Evolutionary conservation across 2,329 filamentous ascomycete species (phyloP).

Genomic region (Daldinia sp.): DNA sequence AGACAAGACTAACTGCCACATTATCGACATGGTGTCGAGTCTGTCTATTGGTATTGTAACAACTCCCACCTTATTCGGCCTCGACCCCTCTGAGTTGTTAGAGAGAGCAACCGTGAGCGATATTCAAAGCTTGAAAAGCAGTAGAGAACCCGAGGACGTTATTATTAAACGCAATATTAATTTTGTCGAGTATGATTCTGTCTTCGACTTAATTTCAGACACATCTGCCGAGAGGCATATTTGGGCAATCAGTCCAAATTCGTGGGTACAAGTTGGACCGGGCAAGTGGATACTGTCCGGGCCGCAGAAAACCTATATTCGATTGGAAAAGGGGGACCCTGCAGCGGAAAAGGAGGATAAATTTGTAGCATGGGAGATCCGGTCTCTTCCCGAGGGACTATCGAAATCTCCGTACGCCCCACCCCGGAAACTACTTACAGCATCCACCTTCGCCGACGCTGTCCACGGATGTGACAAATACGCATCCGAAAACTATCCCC

Average conservation of each 20-base stretch:
- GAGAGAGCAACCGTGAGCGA: constrained; percentile 69
- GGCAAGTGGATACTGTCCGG: constrained; percentile 76
- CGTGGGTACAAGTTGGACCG: constrained; percentile 83
- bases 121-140: constrained; percentile 63
- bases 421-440: constrained; percentile 73
- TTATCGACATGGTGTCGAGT: constrained; percentile 95
- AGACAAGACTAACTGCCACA: constrained; percentile 86
- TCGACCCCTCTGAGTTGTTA: constrained; percentile 83
- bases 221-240: constrained; percentile 81
- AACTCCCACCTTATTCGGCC: constrained; percentile 89
- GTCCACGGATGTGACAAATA: constrained; percentile 88
- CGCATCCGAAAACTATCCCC: constrained; percentile 71
- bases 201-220: constrained; percentile 90
- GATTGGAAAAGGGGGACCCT: constrained; percentile 56
- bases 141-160: constrained; percentile 54
- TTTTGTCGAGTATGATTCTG: constrained; percentile 90
- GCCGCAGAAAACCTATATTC: constrained; percentile 68
- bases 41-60: constrained; percentile 86
- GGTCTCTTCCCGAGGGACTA: constrained; percentile 54
- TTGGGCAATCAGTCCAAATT: constrained; percentile 73
- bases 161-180: constrained; percentile 61
- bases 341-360: constrained; percentile 40
- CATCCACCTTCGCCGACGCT: constrained; percentile 74
- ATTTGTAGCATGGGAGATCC: constrained; percentile 59
- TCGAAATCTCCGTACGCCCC: constrained; percentile 70